Percentiles rank a stretch among this genome's conserved stretches.
Conservation (phyloP, 1,284 basidiomycete genomes). For the Ganoderma resinaceum region DNA sequence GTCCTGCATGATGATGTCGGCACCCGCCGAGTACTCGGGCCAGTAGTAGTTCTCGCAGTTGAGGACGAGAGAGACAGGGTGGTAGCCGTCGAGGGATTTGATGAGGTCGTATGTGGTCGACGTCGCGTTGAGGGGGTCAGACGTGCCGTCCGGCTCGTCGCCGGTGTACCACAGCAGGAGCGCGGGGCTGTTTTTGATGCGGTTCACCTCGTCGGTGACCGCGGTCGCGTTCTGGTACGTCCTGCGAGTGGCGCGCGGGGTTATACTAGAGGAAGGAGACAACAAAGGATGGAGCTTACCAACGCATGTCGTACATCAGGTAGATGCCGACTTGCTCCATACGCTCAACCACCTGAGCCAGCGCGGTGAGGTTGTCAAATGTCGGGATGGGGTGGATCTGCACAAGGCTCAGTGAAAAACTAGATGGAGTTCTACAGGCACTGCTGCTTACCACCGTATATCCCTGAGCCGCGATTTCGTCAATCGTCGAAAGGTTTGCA, state of each 20-base stretch:
- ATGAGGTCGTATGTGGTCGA: conserved; percentile 66
- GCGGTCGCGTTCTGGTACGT: conserved; percentile 69
- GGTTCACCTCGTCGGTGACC: conserved; percentile 71
- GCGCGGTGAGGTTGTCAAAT: conserved; percentile 62
- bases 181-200: conserved; percentile 69
- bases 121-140: conserved; percentile 71
- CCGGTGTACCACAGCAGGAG: conserved; percentile 81
- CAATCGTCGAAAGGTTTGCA: conserved; percentile 59
- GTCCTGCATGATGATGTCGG: conserved; percentile 69
- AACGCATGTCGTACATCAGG: conserved; percentile 81
- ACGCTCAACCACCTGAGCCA: conserved; percentile 64
- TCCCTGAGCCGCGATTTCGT: conserved; percentile 66
- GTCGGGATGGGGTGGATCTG: conserved; percentile 72
- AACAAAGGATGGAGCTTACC: conserved; percentile 45
- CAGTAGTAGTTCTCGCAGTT: conserved; percentile 79
- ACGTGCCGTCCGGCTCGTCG: conserved; percentile 77
- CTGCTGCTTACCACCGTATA: conserved; percentile 37
- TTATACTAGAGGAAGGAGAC: neutral
- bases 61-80: conserved; percentile 76
- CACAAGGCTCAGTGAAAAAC: conserved; percentile 30
- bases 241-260: conserved; percentile 41
- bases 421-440: neutral
- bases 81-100: conserved; percentile 72
- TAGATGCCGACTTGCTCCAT: conserved; percentile 79
- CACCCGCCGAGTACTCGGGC: conserved; percentile 60